A percentile compares a stretch with the other conserved stretches of the same genome.
These are phyloP conservation scores for Chaetomium sp. DNA, from an alignment of 2,329 filamentous ascomycete genomes.

Conservation along the genomic window DNA sequence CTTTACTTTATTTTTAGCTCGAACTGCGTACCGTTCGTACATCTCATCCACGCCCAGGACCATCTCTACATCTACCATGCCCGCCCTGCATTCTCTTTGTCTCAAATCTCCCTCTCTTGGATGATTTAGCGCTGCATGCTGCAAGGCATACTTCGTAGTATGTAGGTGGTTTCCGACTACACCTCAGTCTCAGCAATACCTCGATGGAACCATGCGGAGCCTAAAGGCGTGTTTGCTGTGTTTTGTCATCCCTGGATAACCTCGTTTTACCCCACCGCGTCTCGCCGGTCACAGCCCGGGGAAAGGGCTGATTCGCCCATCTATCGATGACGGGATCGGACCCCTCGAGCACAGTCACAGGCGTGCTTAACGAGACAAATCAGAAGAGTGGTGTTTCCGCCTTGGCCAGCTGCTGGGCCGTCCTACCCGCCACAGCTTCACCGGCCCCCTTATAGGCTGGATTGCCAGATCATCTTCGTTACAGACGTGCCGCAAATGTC, in stretches of 20 bases:
- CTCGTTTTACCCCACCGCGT: not conserved
- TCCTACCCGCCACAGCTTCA: conserved; percentile 35
- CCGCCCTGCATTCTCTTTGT: not conserved
- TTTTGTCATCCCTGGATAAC: not conserved
- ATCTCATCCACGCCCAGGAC: not conserved
- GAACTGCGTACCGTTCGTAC: not conserved
- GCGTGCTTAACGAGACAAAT: conserved; percentile 35
- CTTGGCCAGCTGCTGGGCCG: conserved; percentile 30
- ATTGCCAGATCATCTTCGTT: conserved; percentile 21
- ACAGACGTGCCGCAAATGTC: conserved; percentile 42
- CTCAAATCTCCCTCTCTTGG: not conserved
- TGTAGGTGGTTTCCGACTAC: no score
- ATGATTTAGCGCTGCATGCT: not conserved
- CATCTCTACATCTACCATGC: not conserved
- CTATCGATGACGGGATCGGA: not conserved
- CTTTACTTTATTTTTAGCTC: conserved; percentile 18
- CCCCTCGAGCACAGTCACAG: conserved; percentile 28
- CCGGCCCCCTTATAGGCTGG: conserved; percentile 39
- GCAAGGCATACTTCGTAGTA: not conserved
- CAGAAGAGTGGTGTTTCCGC: conserved; percentile 34
- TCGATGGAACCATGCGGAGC: not conserved
- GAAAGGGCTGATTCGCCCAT: not conserved
- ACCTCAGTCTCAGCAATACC: not conserved
- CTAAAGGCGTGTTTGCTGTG: not conserved
- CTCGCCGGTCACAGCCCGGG: not conserved